Conservation (phyloP, 2,329 filamentous ascomycete genomes). For the Fusarium xyrophilum region DNA sequence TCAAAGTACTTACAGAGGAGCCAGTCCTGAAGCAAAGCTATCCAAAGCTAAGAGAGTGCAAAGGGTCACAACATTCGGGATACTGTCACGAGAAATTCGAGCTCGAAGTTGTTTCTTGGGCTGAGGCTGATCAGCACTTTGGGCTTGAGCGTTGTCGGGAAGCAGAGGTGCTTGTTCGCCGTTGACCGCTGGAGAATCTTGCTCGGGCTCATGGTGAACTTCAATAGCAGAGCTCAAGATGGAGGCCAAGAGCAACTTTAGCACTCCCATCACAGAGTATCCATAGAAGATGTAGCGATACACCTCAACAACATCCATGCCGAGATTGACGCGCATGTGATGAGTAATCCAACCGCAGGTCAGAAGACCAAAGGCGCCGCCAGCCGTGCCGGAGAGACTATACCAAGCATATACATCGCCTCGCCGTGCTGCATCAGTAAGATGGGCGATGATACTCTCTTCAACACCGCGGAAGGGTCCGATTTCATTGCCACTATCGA, state of each 20-base stretch:
- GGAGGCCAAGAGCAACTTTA: slow-evolving; percentile 63
- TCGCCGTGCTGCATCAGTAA: slow-evolving; percentile 54
- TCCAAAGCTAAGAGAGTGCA: slow-evolving; percentile 74
- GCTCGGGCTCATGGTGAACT: slow-evolving; percentile 34
- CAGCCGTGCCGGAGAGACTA: slow-evolving; percentile 63
- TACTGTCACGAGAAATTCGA: slow-evolving; percentile 63
- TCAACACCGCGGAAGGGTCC: slow-evolving; percentile 69
- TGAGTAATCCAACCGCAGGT: slow-evolving; percentile 66
- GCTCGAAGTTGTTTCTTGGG: slow-evolving; percentile 53
- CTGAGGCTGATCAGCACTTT: background rate
- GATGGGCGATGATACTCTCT: slow-evolving; percentile 65
- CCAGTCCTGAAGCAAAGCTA: slow-evolving; percentile 73
- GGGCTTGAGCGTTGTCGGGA: background rate
- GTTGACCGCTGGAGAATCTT: background rate
- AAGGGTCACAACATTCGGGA: slow-evolving; percentile 63
- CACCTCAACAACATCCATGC: slow-evolving; percentile 54
- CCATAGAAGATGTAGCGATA: slow-evolving; percentile 62
- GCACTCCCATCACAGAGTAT: slow-evolving; percentile 53
- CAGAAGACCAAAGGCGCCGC: slow-evolving; percentile 66
- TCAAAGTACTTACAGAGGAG: slow-evolving; percentile 59
- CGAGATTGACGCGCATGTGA: slow-evolving; percentile 50
- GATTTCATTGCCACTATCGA: slow-evolving; percentile 66
- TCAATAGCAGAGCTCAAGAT: slow-evolving; percentile 57
- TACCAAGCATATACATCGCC: slow-evolving; percentile 70
- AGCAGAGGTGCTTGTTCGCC: slow-evolving; percentile 42